Base-by-base conservation (phyloP, 495 filamentous ascomycete species). In the Choiromyces venosus region DNA sequence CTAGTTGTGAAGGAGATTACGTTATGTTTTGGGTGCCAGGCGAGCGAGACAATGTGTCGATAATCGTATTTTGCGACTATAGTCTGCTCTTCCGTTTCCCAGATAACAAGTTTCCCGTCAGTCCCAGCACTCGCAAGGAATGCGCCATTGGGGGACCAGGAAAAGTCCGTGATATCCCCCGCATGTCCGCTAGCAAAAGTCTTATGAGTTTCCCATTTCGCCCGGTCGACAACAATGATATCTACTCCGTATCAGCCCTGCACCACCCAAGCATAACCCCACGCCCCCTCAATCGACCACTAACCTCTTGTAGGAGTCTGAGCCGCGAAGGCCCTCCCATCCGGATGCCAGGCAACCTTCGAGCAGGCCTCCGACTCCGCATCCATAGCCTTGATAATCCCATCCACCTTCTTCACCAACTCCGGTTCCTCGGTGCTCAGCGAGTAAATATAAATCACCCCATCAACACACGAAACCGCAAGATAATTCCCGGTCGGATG, bases 141-240 rank as follows among this genome's bases (percentile, higher is more conserved):
- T 0, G 93, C 91, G 29, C 95, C 95, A 82, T 98, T 99, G 2
- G 93, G 93, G 19, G 94, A 95, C 95, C 95, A 99, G 61, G 89
- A 88, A 25, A 94, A 83, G 18, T 94, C 90, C 0, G 93, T 97
- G 73, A 99, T 89, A 77, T 96, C 92, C 35, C 91, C 92, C 37
- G 87, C 90, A 77, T 98, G 96, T 1, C 91, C 93, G 36, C 87
- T 87, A 9, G 88, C 79, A 78, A 98, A 98, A 0, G 82, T 80
- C 76, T 91, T 87, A 81, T 97, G 93, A 70, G 88, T 89, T 80
- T 92, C 91, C 90, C 94, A 97, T 77, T 95, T 91, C n/a, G 87
- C 86, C 71, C 87, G 87, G 35, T 94, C 96, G 65, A 97, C 86
- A 21, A 97, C 88, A 72, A 94, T 90, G 33, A 98, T 90, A 76